Evolutionary conservation across 768 basidiomycete genomes (phyloP).

Genomic region (Neoboletus brunneissimus): DNA sequence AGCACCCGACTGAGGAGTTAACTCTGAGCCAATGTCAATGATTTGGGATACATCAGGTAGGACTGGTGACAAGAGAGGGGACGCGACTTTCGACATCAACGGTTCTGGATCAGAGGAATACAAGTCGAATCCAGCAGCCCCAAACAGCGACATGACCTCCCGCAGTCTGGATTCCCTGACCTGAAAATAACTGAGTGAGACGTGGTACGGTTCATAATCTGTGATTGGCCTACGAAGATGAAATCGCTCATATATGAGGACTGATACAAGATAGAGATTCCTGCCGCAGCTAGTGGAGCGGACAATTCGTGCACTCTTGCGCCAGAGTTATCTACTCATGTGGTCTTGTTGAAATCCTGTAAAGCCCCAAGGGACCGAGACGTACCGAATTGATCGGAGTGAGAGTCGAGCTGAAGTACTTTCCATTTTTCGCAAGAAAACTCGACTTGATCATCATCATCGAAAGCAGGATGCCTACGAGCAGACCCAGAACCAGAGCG

Average conservation of each 20-base stretch:
- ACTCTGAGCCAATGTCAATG: conserved; percentile 29
- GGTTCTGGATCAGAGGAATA: conserved; percentile 48
- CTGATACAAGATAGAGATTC: conserved; percentile 80
- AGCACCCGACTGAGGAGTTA: conserved; percentile 37
- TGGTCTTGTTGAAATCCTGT: conserved; percentile 4
- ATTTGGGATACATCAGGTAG: conserved; percentile 30
- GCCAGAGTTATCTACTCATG: conserved; percentile 56
- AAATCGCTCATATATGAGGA: conserved; percentile 83
- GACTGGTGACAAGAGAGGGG: conserved; percentile 33
- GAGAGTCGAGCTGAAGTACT: conserved; percentile 79
- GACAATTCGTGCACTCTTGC: conserved; percentile 75
- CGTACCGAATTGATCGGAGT: conserved; percentile 66
- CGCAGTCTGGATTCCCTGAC: conserved; percentile 65
- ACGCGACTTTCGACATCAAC: conserved; percentile 30
- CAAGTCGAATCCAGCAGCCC: conserved; percentile 62
- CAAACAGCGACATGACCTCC: conserved; percentile 59
- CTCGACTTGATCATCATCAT: conserved; percentile 52
- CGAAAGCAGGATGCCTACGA: conserved; percentile 20
- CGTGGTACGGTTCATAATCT: neutral
- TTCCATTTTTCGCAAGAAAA: conserved; percentile 74
- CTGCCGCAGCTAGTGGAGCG: conserved; percentile 69
- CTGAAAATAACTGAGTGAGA: conserved; percentile 33
- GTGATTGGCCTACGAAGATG: conserved; percentile 58
- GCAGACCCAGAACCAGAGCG: conserved; percentile 38
- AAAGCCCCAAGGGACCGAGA: conserved; percentile 9